These are phyloP conservation scores for Pichia cactophila DNA, from an alignment of 1,139 yeast genomes.

Conservation along the genomic window DNA sequence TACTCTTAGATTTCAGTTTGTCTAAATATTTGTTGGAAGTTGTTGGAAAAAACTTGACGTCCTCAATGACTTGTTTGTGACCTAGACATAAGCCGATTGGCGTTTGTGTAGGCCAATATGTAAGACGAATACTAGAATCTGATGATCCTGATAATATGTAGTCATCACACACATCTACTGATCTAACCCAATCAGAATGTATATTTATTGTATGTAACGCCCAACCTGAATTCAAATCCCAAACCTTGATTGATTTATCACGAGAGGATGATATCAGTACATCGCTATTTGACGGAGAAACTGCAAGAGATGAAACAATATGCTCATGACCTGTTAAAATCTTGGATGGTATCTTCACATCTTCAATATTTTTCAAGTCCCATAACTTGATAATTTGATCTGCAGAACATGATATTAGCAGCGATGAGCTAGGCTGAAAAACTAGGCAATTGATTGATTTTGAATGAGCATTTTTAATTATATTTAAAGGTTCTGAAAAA, in stretches of 20 bases:
- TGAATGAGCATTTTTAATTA: slow-evolving; percentile 66
- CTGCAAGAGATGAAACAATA: slow-evolving; percentile 61
- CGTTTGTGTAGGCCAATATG: slow-evolving; percentile 56
- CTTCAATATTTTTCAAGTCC: slow-evolving; percentile 14
- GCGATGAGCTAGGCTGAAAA: slow-evolving; percentile 33
- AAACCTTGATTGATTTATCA: slow-evolving; percentile 62
- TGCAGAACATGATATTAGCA: slow-evolving; percentile 46
- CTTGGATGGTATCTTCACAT: slow-evolving; percentile 37
- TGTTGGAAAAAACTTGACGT: slow-evolving; percentile 59
- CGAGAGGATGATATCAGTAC: slow-evolving; percentile 67
- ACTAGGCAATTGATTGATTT: slow-evolving; percentile 57
- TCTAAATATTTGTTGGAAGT: slow-evolving; percentile 45
- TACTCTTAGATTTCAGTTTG: slow-evolving; percentile 24
- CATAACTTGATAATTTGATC: slow-evolving; percentile 42
- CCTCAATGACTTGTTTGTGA: slow-evolving; percentile 80
- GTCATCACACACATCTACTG: slow-evolving; percentile 36
- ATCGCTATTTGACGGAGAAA: slow-evolving; percentile 37
- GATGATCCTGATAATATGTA: slow-evolving; percentile 71
- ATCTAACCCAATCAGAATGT: slow-evolving; percentile 88
- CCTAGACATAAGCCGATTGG: slow-evolving; percentile 65
- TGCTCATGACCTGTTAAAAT: slow-evolving; percentile 88
- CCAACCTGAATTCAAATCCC: slow-evolving; percentile 72
- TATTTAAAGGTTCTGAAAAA: slow-evolving; percentile 57
- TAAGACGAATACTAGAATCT: slow-evolving; percentile 68
- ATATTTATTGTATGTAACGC: slow-evolving; percentile 61